Percentiles rank a stretch among this genome's conserved stretches.
These are phyloP conservation scores for Hebeloma cylindrosporum DNA, from an alignment of 768 basidiomycete species.

Conservation along the genomic window DNA sequence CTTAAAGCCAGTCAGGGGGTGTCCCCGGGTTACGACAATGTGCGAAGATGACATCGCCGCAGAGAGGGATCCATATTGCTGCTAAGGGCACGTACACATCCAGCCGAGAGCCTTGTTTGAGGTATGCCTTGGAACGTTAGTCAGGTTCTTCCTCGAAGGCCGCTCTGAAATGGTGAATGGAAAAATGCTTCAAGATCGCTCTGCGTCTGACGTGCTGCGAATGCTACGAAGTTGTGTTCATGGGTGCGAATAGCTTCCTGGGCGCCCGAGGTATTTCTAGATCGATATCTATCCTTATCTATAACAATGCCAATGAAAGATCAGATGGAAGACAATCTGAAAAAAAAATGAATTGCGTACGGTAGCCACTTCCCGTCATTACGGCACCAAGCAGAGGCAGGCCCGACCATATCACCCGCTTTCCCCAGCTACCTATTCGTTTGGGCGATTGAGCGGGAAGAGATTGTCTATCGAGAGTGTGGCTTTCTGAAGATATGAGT, in stretches of 20 bases:
- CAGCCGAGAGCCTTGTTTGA: neutral
- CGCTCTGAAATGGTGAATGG: neutral
- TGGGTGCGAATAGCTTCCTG: neutral
- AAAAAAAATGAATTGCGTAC: neutral
- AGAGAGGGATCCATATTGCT: conserved; percentile 1
- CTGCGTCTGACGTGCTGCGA: neutral
- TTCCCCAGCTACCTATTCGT: conserved; percentile 1
- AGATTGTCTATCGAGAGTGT: neutral
- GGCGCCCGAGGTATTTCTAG: neutral
- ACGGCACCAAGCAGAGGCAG: conserved; percentile 2
- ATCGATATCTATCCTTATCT: no score
- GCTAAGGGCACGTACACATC: conserved; percentile 1
- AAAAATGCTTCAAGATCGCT: neutral
- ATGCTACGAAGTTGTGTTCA: conserved; percentile 1
- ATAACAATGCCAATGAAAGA: no score
- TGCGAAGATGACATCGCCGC: neutral
- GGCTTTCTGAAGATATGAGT: neutral
- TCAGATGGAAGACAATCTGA: neutral
- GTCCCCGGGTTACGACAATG: neutral
- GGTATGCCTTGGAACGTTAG: neutral
- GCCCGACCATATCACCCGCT: conserved; percentile 1
- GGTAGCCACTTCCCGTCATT: neutral
- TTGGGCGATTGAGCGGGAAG: conserved; percentile 5
- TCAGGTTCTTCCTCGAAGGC: conserved; percentile 1
- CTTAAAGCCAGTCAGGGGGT: neutral